A percentile compares a stretch with the other conserved stretches of the same genome.
phyloP scores from a whole-genome alignment of 2,329 filamentous ascomycete genomes.

The Zymoseptoria crescenta region DNA sequence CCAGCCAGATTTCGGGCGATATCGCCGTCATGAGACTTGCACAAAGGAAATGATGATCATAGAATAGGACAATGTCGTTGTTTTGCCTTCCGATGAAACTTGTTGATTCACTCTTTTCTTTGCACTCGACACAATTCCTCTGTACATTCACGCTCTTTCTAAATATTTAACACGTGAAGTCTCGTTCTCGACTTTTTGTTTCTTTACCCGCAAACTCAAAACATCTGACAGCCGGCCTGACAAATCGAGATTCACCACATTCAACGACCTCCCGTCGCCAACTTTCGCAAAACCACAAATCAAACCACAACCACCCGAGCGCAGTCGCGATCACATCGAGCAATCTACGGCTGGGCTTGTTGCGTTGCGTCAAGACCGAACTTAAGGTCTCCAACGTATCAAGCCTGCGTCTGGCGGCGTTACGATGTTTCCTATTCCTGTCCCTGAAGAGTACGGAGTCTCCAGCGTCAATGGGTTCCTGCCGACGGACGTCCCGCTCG shows the following conservation, averaged over 20 bases:
- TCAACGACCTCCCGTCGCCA: not conserved
- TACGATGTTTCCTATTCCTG: constrained; percentile 38
- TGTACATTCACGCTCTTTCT: not conserved
- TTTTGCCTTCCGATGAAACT: not conserved
- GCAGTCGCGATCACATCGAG: not conserved
- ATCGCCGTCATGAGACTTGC: not conserved
- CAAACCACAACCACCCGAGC: not conserved
- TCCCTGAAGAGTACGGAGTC: constrained; percentile 70
- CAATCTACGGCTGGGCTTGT: constrained; percentile 29
- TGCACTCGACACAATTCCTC: not conserved
- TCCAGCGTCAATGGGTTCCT: constrained; percentile 78
- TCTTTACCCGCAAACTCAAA: not conserved
- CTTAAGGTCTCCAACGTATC: constrained; percentile 25
- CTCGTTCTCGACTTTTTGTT: not conserved
- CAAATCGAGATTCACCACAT: not conserved
- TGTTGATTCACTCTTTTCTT: not conserved
- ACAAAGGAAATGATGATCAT: not conserved
- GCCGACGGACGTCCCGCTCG: constrained; percentile 69
- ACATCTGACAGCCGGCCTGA: not conserved
- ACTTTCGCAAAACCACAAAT: not conserved
- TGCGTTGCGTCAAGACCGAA: constrained; percentile 23
- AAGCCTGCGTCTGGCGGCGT: constrained; percentile 30
- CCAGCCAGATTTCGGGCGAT: not conserved
- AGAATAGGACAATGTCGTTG: not conserved
- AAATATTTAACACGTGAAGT: not conserved